phyloP scores from a whole-genome alignment of 208 protist species.

The Leishmania tarentolae region DNA sequence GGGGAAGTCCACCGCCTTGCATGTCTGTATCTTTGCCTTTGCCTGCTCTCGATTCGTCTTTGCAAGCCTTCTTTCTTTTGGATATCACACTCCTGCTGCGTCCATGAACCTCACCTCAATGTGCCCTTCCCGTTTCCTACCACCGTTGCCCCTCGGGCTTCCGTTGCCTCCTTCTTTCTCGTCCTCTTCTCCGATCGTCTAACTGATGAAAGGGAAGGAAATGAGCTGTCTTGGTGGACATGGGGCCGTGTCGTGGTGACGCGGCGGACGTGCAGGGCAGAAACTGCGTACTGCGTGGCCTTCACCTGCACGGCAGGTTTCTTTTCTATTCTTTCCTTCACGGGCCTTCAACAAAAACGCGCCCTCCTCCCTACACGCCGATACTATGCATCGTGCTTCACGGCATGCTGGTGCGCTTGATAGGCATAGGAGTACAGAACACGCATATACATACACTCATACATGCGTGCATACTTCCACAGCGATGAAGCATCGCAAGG shows the following conservation, averaged over 20 bases:
- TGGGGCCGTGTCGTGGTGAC: neutral
- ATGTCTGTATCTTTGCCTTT: neutral
- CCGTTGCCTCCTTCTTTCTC: neutral
- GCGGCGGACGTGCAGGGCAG: neutral
- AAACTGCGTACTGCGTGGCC: neutral
- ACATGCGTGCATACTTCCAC: neutral
- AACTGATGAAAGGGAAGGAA: neutral
- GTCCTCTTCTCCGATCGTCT: neutral
- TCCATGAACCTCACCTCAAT: neutral
- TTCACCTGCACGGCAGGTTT: neutral
- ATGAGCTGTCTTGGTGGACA: neutral
- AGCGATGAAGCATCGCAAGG: neutral
- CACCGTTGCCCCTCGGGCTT: neutral
- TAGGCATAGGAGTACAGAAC: neutral
- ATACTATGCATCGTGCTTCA: neutral
- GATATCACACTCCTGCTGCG: neutral
- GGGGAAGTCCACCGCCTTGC: neutral
- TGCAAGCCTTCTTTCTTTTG: neutral
- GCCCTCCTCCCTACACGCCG: neutral
- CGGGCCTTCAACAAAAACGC: neutral
- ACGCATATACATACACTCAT: neutral
- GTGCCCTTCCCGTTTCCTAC: neutral
- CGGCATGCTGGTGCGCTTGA: neutral
- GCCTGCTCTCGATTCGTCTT: neutral
- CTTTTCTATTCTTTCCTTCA: neutral